Percentiles rank a stretch among this genome's conserved stretches.
Conservation (phyloP, 768 basidiomycete genomes). For the Termitomyces sp. region DNA sequence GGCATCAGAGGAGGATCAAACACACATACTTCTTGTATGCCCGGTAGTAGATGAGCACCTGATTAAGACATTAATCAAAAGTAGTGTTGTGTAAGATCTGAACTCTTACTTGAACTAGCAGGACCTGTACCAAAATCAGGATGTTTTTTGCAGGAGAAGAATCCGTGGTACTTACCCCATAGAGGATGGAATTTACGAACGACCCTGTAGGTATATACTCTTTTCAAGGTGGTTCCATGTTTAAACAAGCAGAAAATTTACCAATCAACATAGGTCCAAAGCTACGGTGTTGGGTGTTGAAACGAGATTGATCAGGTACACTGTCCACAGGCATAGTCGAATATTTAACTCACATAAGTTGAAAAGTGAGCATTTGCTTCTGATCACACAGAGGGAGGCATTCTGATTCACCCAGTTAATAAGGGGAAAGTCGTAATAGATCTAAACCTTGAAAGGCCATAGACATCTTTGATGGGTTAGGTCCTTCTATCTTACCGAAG, state of each 20-base stretch:
- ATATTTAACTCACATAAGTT: conserved; percentile 10
- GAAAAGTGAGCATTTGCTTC: conserved; percentile 6
- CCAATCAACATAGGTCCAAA: conserved; percentile 43
- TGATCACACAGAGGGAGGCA: not conserved
- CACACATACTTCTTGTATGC: conserved; percentile 30
- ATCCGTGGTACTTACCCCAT: conserved; percentile 28
- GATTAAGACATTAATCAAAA: not conserved
- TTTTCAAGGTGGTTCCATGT: not conserved
- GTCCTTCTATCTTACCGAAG: no score
- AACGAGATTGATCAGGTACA: not conserved
- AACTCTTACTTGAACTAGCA: conserved; percentile 27
- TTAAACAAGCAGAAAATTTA: conserved; percentile 16
- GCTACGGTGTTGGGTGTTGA: conserved; percentile 12
- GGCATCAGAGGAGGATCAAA: not conserved
- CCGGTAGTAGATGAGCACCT: conserved; percentile 27
- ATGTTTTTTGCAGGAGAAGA: not conserved
- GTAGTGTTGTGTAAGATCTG: no score
- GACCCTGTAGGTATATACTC: conserved; percentile 2
- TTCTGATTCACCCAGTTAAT: not conserved
- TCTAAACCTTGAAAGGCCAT: no score
- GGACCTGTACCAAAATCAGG: conserved; percentile 18
- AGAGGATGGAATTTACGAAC: conserved; percentile 35
- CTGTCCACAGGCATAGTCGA: not conserved
- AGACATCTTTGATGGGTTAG: no score
- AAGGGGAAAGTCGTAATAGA: no score